phyloP scores from a whole-genome alignment of 208 protist genomes.

The Leishmania lainsoni region DNA sequence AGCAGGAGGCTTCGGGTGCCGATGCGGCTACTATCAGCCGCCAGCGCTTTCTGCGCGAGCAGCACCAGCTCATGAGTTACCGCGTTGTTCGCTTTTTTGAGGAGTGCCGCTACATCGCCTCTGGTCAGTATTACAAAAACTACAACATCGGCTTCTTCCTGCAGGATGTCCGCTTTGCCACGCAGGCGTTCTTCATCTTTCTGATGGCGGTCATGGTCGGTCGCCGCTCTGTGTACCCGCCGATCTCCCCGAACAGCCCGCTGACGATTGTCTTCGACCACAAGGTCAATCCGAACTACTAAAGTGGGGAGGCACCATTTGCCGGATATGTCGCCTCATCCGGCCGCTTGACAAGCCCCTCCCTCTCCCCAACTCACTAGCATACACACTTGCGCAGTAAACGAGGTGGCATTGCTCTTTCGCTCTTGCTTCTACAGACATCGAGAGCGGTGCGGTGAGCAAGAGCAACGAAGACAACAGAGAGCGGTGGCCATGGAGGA shows the following conservation, averaged over 20 bases:
- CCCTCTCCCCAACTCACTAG: neutral
- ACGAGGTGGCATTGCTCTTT: neutral
- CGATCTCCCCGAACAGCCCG: conserved; percentile 76
- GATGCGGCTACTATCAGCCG: conserved; percentile 74
- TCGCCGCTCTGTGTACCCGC: conserved; percentile 75
- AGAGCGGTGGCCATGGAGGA: neutral
- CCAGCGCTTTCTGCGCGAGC: conserved; percentile 60
- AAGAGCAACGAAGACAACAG: neutral
- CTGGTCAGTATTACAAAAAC: conserved; percentile 73
- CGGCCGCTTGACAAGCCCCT: neutral
- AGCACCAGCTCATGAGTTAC: conserved; percentile 81
- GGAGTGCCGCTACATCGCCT: conserved; percentile 66
- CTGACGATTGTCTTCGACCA: conserved; percentile 67
- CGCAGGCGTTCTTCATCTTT: conserved; percentile 71
- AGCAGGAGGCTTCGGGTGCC: conserved; percentile 58
- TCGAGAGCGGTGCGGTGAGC: neutral
- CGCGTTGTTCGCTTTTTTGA: conserved; percentile 81
- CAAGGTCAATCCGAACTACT: conserved; percentile 91
- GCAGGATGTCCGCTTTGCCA: conserved; percentile 71
- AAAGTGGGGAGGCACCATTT: conserved; percentile 15
- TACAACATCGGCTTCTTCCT: conserved; percentile 60
- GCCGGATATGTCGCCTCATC: neutral
- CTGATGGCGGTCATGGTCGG: conserved; percentile 64
- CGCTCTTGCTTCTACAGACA: neutral
- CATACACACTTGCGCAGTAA: neutral